Percentiles rank a stretch among this genome's conserved stretches.
These are phyloP conservation scores for Magnolia changhungtana DNA, from an alignment of 164 flowering plant genomes.

Conservation along the genomic window DNA sequence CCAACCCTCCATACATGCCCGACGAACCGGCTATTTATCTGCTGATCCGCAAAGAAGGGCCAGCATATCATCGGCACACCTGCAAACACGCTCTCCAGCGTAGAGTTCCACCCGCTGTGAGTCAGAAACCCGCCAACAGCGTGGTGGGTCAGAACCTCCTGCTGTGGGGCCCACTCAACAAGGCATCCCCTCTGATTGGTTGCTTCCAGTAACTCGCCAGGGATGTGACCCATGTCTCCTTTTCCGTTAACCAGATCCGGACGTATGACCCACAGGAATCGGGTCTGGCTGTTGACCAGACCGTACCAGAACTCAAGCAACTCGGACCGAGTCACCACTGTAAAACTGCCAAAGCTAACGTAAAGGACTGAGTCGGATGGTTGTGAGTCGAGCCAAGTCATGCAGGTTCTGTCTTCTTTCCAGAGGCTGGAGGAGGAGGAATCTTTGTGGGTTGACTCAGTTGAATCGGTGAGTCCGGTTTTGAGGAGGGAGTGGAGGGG, in stretches of 20 bases:
- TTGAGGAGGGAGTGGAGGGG: slow-evolving; percentile 26
- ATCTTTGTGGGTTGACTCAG: background rate
- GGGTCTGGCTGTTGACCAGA: slow-evolving; percentile 31
- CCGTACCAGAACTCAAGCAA: slow-evolving; percentile 53
- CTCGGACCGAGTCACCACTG: slow-evolving; percentile 15
- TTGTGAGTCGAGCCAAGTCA: slow-evolving; percentile 48
- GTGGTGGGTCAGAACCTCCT: slow-evolving; percentile 23
- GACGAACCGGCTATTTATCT: slow-evolving; percentile 24
- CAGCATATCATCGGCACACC: slow-evolving; percentile 33
- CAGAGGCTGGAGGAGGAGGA: slow-evolving; percentile 21
- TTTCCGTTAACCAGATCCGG: slow-evolving; percentile 20
- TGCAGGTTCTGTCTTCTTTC: slow-evolving; percentile 41
- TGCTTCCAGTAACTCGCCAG: slow-evolving; percentile 16
- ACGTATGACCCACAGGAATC: slow-evolving; percentile 52
- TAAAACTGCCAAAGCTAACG: slow-evolving; percentile 55
- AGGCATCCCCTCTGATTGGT: slow-evolving; percentile 28
- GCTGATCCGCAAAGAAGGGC: slow-evolving; percentile 27
- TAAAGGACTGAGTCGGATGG: slow-evolving; percentile 44
- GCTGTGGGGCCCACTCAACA: slow-evolving; percentile 32
- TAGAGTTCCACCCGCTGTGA: slow-evolving; percentile 35
- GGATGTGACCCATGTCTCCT: slow-evolving; percentile 10
- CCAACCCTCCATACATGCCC: slow-evolving; percentile 28
- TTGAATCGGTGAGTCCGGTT: background rate
- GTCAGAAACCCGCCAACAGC: slow-evolving; percentile 35
- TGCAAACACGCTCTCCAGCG: slow-evolving; percentile 20